Evolutionary conservation across 2,329 filamentous ascomycete species (phyloP).

Genomic region (Chaetomium globosum): DNA sequence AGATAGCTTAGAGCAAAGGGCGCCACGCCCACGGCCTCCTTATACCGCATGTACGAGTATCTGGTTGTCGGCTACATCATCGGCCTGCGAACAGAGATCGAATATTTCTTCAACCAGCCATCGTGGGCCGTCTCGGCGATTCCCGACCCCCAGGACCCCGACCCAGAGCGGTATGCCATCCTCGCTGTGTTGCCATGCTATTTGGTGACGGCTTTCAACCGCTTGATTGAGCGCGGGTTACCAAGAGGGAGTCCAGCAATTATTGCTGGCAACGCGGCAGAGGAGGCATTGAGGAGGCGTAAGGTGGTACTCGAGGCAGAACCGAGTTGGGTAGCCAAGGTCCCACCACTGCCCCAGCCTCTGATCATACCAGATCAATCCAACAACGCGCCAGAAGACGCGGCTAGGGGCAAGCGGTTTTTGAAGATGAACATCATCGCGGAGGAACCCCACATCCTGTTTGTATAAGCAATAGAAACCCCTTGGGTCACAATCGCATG

Average conservation of each 20-base stretch:
- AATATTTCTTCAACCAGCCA: constrained; percentile 25
- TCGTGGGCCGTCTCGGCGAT: constrained; percentile 25
- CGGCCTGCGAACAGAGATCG: constrained; percentile 25
- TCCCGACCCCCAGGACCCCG: constrained; percentile 23
- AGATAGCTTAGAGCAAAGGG: constrained; percentile 12
- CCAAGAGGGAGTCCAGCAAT: constrained; percentile 23
- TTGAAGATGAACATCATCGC: constrained; percentile 23
- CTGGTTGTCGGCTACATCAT: constrained; percentile 17
- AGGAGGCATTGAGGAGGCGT: constrained; percentile 19
- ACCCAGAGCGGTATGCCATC: constrained; percentile 25
- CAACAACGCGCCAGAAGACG: constrained; percentile 8
- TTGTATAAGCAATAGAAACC: constrained; percentile 10
- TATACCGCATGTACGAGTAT: constrained; percentile 28
- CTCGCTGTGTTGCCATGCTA: constrained; percentile 21
- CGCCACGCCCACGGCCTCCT: constrained; percentile 16
- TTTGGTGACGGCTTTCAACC: constrained; percentile 21
- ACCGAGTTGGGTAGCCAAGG: constrained; percentile 20
- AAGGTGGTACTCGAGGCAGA: constrained; percentile 20
- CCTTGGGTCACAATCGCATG: neutral
- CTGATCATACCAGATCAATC: constrained; percentile 17
- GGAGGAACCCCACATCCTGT: constrained; percentile 24
- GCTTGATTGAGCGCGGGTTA: constrained; percentile 22
- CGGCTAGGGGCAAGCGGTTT: constrained; percentile 16
- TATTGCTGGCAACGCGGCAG: constrained; percentile 11
- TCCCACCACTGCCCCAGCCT: constrained; percentile 8